phyloP scores from a whole-genome alignment of 73 alveolate species.

The Symbiodinium pilosum region DNA sequence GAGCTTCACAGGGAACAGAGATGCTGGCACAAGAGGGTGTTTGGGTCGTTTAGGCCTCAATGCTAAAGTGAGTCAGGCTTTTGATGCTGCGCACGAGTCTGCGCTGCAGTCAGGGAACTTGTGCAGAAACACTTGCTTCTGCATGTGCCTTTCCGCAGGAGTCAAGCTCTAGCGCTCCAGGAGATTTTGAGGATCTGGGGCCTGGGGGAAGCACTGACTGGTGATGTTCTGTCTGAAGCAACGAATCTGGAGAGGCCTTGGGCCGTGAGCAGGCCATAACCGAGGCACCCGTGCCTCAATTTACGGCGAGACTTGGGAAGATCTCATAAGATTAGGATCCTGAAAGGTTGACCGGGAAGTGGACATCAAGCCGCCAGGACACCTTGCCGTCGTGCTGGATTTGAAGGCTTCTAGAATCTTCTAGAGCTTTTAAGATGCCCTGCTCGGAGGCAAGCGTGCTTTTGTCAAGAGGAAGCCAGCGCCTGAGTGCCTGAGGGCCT shows the following conservation, averaged over 20 bases:
- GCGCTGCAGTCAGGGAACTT: too few relatives aligned
- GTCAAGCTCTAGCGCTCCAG: neutral
- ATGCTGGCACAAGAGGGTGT: too few relatives aligned
- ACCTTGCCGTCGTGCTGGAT: neutral
- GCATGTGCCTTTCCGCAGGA: neutral
- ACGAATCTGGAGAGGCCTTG: neutral
- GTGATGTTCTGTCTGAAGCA: neutral
- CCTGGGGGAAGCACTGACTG: neutral
- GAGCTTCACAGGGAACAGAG: too few relatives aligned
- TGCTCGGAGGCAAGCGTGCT: neutral
- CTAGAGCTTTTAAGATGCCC: neutral
- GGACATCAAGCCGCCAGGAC: neutral
- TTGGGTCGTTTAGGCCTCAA: too few relatives aligned
- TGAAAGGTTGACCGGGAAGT: neutral
- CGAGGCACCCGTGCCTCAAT: too few relatives aligned
- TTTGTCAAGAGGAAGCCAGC: neutral
- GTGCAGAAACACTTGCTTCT: too few relatives aligned
- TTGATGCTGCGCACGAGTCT: too few relatives aligned
- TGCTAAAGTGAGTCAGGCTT: too few relatives aligned
- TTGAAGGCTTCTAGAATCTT: too few relatives aligned
- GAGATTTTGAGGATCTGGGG: neutral
- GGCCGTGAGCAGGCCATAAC: too few relatives aligned
- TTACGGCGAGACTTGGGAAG: too few relatives aligned
- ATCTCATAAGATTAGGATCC: too few relatives aligned
- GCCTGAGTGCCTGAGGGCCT: neutral